Evolutionary conservation across 2,329 filamentous ascomycete species (phyloP), one percentile per base, ranked within the genome.

Genomic region (Aureobasidium leucospermi): DNA sequence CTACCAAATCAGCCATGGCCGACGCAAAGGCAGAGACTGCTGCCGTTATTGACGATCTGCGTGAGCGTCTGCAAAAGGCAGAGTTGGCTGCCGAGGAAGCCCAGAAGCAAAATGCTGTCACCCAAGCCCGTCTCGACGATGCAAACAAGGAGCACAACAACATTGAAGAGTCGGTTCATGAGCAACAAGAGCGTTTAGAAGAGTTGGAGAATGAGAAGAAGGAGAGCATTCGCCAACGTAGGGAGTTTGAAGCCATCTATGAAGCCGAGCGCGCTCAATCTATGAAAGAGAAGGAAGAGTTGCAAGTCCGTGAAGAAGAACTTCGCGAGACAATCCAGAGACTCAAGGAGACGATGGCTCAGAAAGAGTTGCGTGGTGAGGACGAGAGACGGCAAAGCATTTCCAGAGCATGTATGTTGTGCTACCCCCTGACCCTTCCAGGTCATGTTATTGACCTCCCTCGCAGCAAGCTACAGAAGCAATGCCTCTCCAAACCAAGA

Each of bases 161-260:
- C 75, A 77, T 96, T 38, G 94, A 99, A 73, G 93, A 97, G 71
- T 85, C 85, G 64, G 80, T 88, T 47, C 92, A 96, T 71, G 92
- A 96, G 73, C 86, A 85, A 68, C 91, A 94, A 63, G 89, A 93
- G 72, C 85, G 87, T 69, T 83, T 93, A 61, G 91, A 96, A 73
- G 78, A 82, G 7, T 79, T 97, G 58, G 85, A 86, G 69, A 91
- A 89, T 67, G 90, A 96, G 69, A 92, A 94, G 76, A 85, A 89
- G 67, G 92, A 97, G 66, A 81, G 87, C 59, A 84, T 86, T 32
- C 84, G 91, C 64, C 88, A 95, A 73, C 89, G 90, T 69, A 85
- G 93, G 64, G 94, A 99, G 72, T 86, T 96, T 77, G 92, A 96
- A 74, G 85, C 86, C 64, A 92, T 95, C 64, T 95, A 96, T 72